These are phyloP conservation scores for Colletotrichum kahawae DNA, from an alignment of 2,329 filamentous ascomycete species.

Conservation along the genomic window DNA sequence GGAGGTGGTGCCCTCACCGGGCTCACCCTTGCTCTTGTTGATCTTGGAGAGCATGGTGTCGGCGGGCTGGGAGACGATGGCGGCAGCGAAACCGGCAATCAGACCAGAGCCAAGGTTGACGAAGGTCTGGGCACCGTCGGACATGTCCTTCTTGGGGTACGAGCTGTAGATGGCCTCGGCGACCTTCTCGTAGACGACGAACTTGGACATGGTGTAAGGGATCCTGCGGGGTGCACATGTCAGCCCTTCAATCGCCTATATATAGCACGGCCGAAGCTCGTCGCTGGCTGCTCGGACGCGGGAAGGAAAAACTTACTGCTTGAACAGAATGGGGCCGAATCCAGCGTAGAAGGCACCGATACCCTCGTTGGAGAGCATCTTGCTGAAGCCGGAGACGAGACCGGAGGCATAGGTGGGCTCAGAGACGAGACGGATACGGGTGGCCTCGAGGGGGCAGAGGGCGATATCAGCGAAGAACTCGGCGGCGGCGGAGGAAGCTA, in stretches of 20 bases:
- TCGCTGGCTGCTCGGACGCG: background rate
- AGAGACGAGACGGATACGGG: constrained; percentile 91
- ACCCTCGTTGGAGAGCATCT: constrained; percentile 85
- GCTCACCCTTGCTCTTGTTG: constrained; percentile 91
- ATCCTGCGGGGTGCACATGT: constrained; percentile 56
- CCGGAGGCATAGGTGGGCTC: constrained; percentile 85
- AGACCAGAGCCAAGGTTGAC: constrained; percentile 73
- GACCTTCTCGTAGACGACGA: constrained; percentile 92
- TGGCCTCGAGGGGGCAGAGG: constrained; percentile 90
- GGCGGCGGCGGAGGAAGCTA: constrained; percentile 69
- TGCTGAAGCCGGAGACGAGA: constrained; percentile 78
- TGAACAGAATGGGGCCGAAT: constrained; percentile 87
- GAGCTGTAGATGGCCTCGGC: constrained; percentile 72
- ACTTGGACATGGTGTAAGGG: constrained; percentile 94
- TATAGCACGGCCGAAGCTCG: background rate
- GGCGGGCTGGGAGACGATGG: constrained; percentile 85
- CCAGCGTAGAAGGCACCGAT: constrained; percentile 87
- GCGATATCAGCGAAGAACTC: constrained; percentile 80
- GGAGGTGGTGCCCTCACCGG: constrained; percentile 81
- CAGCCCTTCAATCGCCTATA: background rate
- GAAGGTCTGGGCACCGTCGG: constrained; percentile 73
- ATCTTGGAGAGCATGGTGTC: constrained; percentile 96
- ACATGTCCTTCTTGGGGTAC: constrained; percentile 74
- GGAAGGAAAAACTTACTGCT: constrained; percentile 61
- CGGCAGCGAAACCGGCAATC: constrained; percentile 77